Conservation (phyloP, 495 filamentous ascomycete genomes). For the Penicillium bovifimosum region DNA sequence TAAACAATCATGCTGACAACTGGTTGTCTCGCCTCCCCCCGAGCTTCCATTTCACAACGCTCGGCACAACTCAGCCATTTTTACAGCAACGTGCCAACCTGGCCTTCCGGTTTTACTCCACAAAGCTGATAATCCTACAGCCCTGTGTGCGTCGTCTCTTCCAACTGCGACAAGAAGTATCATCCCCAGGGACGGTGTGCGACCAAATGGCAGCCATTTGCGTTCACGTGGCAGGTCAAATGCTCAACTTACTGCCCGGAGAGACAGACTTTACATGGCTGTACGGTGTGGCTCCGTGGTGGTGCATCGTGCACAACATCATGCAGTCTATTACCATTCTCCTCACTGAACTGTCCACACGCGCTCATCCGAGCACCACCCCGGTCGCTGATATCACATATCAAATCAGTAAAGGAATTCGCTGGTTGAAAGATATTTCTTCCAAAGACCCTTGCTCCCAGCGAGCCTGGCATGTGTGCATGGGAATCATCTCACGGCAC, state of each 20-base stretch:
- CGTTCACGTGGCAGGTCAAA: slow-evolving; percentile 43
- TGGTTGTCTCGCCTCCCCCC: slow-evolving; percentile 22
- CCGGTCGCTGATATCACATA: slow-evolving; percentile 36
- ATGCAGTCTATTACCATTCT: slow-evolving; percentile 54
- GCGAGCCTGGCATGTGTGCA: slow-evolving; percentile 36
- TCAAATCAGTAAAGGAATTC: slow-evolving; percentile 42
- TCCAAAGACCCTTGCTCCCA: slow-evolving; percentile 38
- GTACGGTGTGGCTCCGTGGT: slow-evolving; percentile 51
- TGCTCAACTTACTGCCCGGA: slow-evolving; percentile 44
- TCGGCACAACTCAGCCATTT: slow-evolving; percentile 26
- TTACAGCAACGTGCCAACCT: slow-evolving; percentile 27
- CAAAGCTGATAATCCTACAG: slow-evolving; percentile 50
- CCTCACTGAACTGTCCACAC: slow-evolving; percentile 47
- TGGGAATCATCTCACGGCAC: slow-evolving; percentile 18
- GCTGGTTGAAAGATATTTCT: slow-evolving; percentile 47
- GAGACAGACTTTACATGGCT: slow-evolving; percentile 30
- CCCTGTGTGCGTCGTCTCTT: slow-evolving; percentile 54
- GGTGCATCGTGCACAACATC: slow-evolving; percentile 54
- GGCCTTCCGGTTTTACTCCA: slow-evolving; percentile 50
- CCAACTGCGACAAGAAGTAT: not conserved
- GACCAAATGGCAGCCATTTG: slow-evolving; percentile 44
- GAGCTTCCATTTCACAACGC: slow-evolving; percentile 24
- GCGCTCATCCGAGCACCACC: slow-evolving; percentile 30
- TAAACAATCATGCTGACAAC: slow-evolving; percentile 19
- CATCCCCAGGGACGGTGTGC: slow-evolving; percentile 31